Evolutionary conservation across 768 basidiomycete genomes (phyloP).

Genomic region (Aureoboletus auriporus): DNA sequence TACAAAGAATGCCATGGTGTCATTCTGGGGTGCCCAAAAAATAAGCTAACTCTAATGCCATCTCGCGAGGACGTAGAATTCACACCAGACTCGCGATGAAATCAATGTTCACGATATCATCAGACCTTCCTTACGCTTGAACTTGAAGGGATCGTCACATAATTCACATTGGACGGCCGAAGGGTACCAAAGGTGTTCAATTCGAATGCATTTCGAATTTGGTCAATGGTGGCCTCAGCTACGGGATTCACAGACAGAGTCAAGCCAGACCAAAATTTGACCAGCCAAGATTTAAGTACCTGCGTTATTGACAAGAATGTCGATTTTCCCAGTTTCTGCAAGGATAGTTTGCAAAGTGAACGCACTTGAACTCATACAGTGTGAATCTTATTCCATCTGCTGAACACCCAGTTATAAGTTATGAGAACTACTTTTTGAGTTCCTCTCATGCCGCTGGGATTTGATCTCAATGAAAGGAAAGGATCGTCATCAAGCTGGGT

Average conservation of each 20-base stretch:
- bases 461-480: too few species aligned
- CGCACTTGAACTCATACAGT: conserved; percentile 37
- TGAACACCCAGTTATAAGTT: conserved; percentile 55
- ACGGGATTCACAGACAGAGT: conserved; percentile 32
- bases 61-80: conserved; percentile 14
- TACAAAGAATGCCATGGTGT: conserved; percentile 69
- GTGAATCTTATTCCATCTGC: conserved; percentile 69
- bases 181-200: conserved; percentile 63
- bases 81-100: conserved; percentile 63
- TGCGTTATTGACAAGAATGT: conserved; percentile 78
- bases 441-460: too few species aligned
- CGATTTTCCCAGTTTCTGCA: conserved; percentile 55
- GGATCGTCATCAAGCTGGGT: too few species aligned
- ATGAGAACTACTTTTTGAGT: conserved; percentile 50
- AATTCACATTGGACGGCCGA: conserved; percentile 53
- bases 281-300: conserved; percentile 33
- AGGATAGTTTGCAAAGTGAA: conserved; percentile 45
- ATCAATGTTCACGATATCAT: conserved; percentile 76
- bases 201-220: conserved; percentile 53
- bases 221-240: conserved; percentile 54
- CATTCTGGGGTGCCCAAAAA: conserved; percentile 39
- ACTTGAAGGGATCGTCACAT: conserved; percentile 68
- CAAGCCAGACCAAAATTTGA: neutral
- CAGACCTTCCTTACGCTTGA: conserved; percentile 52
- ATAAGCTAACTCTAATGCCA: conserved; percentile 2